Evolutionary conservation across 2,329 filamentous ascomycete genomes (phyloP).

Genomic region (Chaetomium sp.): DNA sequence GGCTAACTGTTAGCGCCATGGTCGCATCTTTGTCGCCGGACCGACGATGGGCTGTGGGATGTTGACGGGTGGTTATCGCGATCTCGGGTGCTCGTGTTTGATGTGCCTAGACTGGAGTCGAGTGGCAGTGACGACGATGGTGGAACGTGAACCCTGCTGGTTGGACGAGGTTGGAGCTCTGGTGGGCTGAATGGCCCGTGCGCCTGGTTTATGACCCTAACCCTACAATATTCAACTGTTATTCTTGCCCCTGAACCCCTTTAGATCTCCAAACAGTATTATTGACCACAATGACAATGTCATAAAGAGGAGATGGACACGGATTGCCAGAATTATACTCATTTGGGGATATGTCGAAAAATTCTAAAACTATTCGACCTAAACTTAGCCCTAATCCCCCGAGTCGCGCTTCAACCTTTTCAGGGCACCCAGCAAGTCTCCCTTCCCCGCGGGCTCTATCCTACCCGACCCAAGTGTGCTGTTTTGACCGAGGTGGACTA

Average conservation of each 20-base stretch:
- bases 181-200: not conserved
- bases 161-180: slow-evolving; percentile 23
- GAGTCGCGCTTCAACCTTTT: slow-evolving; percentile 19
- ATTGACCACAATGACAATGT: too few relatives aligned
- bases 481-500: slow-evolving; percentile 53
- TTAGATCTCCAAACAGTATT: too few relatives aligned
- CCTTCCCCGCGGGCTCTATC: not conserved
- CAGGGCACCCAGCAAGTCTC: slow-evolving; percentile 18
- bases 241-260: too few relatives aligned
- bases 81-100: not conserved
- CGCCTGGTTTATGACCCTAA: slow-evolving; percentile 15
- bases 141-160: slow-evolving; percentile 23
- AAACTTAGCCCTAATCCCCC: not conserved
- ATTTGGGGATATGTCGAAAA: too few relatives aligned
- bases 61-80: not conserved
- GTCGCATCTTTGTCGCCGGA: slow-evolving; percentile 35
- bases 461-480: slow-evolving; percentile 8
- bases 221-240: not conserved
- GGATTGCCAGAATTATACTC: not conserved
- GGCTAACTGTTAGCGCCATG: slow-evolving; percentile 41
- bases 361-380: not conserved
- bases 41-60: not conserved
- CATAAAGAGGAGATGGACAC: too few relatives aligned
- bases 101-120: not conserved
- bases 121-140: slow-evolving; percentile 17